Percentiles rank a stretch among this genome's conserved stretches.
Conservation (phyloP, 768 basidiomycete genomes). For the Mycena leptocephala region DNA sequence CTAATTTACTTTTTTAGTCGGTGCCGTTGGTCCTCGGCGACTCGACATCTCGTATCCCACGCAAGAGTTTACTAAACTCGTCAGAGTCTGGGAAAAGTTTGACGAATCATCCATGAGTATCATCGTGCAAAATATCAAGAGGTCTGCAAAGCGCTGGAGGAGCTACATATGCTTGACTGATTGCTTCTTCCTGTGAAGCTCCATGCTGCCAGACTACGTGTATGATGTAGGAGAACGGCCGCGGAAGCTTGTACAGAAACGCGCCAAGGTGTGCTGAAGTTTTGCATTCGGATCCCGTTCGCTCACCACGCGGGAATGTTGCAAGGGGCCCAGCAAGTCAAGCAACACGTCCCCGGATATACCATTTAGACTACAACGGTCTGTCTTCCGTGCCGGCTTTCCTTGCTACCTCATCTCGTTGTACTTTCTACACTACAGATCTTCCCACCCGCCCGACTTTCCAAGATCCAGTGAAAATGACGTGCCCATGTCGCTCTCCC, state of each 20-base stretch:
- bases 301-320: constrained; percentile 27
- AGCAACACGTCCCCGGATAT: constrained; percentile 63
- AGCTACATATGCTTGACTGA: constrained; percentile 23
- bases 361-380: constrained; percentile 58
- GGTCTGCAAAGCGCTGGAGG: constrained; percentile 61
- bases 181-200: constrained; percentile 56
- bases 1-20: constrained; percentile 67
- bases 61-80: constrained; percentile 93
- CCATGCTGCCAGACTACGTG: constrained; percentile 85
- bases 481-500: constrained; percentile 43
- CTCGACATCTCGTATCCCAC: constrained; percentile 98
- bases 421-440: constrained; percentile 47
- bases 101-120: constrained; percentile 96
- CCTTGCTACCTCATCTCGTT: constrained; percentile 40
- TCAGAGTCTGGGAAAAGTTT: constrained; percentile 95
- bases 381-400: constrained; percentile 18
- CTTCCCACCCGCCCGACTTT: constrained; percentile 41
- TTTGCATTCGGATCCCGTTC: constrained; percentile 20
- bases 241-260: constrained; percentile 79
- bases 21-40: constrained; percentile 84
- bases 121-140: constrained; percentile 93
- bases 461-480: constrained; percentile 49
- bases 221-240: constrained; percentile 89
- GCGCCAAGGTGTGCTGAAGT: constrained; percentile 71
- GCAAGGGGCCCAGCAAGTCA: constrained; percentile 61